These are phyloP conservation scores for Cladosporium sp. DNA, from an alignment of 2,329 filamentous ascomycete genomes.

Conservation along the genomic window DNA sequence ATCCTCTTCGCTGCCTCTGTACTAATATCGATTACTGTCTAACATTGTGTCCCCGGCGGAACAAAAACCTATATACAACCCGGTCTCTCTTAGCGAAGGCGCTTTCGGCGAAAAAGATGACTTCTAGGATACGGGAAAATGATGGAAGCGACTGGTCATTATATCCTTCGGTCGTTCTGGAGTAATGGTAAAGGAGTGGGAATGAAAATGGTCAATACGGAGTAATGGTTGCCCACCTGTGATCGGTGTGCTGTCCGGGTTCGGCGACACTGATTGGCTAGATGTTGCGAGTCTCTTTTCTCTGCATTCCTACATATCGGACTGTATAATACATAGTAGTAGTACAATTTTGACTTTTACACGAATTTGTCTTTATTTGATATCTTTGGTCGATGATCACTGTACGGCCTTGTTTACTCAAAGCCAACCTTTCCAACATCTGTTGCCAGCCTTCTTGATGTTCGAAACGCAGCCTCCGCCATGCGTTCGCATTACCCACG, in stretches of 20 bases:
- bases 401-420: not conserved
- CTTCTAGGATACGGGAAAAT: not conserved
- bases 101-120: constrained; percentile 3
- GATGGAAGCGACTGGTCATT: not conserved
- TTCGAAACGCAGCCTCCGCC: not conserved
- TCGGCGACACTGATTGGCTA: not conserved
- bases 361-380: not conserved
- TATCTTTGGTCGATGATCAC: not conserved
- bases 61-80: constrained; percentile 38
- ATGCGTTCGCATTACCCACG: not conserved
- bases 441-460: not conserved
- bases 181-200: not conserved
- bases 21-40: constrained; percentile 15
- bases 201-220: not conserved
- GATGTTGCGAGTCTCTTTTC: not conserved
- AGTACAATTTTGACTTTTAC: not conserved
- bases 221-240: not conserved
- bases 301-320: not conserved
- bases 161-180: not conserved
- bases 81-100: constrained; percentile 11
- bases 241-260: not conserved
- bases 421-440: not conserved
- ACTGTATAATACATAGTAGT: constrained; percentile 12
- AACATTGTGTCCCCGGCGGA: constrained; percentile 30
- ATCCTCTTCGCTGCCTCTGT: not conserved